Base-by-base conservation (phyloP, 805 yeast genomes). In the Lachancea sp. region DNA sequence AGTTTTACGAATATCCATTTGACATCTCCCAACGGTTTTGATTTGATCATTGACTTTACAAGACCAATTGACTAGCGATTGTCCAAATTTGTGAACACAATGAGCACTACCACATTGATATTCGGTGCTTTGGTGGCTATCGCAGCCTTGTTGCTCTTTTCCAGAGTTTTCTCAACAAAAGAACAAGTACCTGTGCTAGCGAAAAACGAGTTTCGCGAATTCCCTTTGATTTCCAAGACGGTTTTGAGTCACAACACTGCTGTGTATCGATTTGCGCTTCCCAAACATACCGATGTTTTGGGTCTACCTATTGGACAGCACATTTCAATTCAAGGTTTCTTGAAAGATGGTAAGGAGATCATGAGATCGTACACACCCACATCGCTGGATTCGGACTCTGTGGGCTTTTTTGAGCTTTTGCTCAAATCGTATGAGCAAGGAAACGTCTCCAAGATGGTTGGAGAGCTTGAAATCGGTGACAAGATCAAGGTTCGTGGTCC, bases 221-320 rank as follows among this genome's bases (percentile, higher is more conserved):
- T 88, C 72, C 91, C 91, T 48, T 71, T 90, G 60, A 77, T 83
- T 55, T 78, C 81, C 61, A 89, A 86, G 69, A 81, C 83, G 20
- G 74, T 81, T 34, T 71, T 91, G 19, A 74, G 85, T 34, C 91
- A 85, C 64, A 88, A 90, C 67, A 77, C 95, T 22, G 85, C 90
- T 37, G 67, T 88, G 48, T 86, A 87, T 69, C 78, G 90, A 60
- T 88, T 91, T 60, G 86, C 82, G 11, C 75, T 91, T 55, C 96
- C 96, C 43, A 73, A 76, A 51, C 73, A 81, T 31, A 73, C 78
- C 42, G 89, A 85, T 61, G 72, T 79, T 38, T 75, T 91, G 50
- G 96, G 96, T 9, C 74, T 91, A 52, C 96, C 96, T 46, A 82
- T 87, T 59, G 98, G 98, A 44, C 97, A 91, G 70, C 97, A 91